Evolutionary conservation across 208 protist genomes (phyloP).

Genomic region (Leishmania major): DNA sequence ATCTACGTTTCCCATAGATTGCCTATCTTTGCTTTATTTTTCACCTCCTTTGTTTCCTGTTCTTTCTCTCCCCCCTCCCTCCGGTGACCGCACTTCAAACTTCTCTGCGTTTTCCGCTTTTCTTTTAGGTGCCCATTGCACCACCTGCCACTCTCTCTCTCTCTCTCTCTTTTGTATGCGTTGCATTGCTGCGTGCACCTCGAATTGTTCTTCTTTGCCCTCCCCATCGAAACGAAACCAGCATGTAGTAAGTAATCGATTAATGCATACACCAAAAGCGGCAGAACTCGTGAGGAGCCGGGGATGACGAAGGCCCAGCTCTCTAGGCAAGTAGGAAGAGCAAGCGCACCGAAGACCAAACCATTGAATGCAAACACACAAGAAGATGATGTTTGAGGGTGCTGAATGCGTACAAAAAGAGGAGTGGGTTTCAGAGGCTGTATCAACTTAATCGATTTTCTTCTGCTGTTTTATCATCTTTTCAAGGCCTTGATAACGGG

Average conservation of each 20-base stretch:
- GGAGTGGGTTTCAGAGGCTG: background rate
- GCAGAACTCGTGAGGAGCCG: background rate
- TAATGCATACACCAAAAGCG: background rate
- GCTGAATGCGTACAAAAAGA: background rate
- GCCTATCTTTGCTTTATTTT: background rate
- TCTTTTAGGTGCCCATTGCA: background rate
- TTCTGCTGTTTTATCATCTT: background rate
- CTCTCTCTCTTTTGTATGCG: background rate
- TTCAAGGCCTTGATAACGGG: background rate
- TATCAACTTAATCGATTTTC: background rate
- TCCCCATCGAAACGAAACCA: background rate
- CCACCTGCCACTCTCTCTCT: too few relatives aligned
- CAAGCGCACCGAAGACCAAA: background rate
- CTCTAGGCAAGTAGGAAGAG: background rate
- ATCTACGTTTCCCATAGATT: constrained; percentile 7
- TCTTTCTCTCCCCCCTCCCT: background rate
- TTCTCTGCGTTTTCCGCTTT: background rate
- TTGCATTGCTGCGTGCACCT: background rate
- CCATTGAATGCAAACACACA: background rate
- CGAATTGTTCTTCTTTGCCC: background rate
- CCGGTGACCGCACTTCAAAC: background rate
- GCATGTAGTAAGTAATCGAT: background rate
- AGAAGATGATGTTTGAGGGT: background rate
- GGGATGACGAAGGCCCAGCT: background rate
- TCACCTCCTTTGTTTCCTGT: background rate